Base-by-base conservation (phyloP, 225 moss, liverwort and hornwort genomes). In the Takakia lepidozioides region DNA sequence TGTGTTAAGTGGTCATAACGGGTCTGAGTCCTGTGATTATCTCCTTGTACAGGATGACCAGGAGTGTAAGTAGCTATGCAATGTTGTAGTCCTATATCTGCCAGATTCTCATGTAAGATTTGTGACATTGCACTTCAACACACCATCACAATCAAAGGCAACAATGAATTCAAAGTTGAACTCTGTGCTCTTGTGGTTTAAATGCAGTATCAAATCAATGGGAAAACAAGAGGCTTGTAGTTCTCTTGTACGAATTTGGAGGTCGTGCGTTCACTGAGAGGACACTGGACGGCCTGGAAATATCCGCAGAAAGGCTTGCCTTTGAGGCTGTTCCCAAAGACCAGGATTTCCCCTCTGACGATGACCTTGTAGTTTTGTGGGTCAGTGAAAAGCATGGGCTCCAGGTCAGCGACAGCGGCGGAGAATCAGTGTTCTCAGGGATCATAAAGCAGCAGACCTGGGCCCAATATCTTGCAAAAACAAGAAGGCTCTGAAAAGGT, bases 321-420 rank as follows among this genome's bases (percentile, higher is more conserved):
- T 66, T 54, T 32, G 73, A 73, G 52, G 61, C 78, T 54, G 60
- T 73, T 24, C 78, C 78, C 2, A 69, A 78, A 46, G 73, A 78
- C 64, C 19, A 10, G 25, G 72, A 77, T 8, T 72, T 77, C 18
- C 78, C 73, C 7, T 58, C 73, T 19, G 65, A 69, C 30, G 69
- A 69, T 29, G 78, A 78, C 38, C 51, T 78, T 57, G 54, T 69
- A 49, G 73, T 78, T 56, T 66, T 78, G 44, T 78, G 73, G 73
- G 52, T 38, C 25, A 63, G 58, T 30, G 51, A 69, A 2, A 23
- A 19, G 21, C 18, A 27, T 23, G 61, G 61, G 24, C 54, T 78
- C 60, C 68, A 69, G 55, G 68, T 68, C 39, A 69, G 58, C 55
- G 69, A 73, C 6, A 73, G 73, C 55, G 69, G 65, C 20, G 78